phyloP scores from a whole-genome alignment of 176 grass and related monocot species.

The Miscanthus lutarioriparius region DNA sequence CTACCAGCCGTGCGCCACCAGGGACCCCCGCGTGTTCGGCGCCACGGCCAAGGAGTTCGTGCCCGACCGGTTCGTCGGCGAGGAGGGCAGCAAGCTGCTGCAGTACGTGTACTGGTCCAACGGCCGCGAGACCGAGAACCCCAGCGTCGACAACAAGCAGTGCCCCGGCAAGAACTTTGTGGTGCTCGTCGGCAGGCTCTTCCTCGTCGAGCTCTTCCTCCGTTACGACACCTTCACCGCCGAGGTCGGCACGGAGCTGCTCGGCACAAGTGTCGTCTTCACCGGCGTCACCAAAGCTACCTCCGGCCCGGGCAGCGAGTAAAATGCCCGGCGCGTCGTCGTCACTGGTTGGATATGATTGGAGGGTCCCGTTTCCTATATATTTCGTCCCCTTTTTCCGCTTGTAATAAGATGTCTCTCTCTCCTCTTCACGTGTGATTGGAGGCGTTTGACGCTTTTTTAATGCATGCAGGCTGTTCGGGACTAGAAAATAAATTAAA shows the following conservation, averaged over 20 bases:
- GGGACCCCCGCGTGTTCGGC: constrained; percentile 60
- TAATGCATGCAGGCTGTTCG: neutral
- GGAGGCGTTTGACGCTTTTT: neutral
- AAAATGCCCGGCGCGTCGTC: too few relatives aligned
- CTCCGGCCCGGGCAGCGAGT: neutral
- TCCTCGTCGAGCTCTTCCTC: constrained; percentile 68
- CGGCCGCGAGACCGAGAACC: constrained; percentile 57
- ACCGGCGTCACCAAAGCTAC: constrained; percentile 55
- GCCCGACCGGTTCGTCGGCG: constrained; percentile 64
- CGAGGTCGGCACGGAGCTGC: constrained; percentile 28
- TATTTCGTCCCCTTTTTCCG: neutral
- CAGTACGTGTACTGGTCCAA: constrained; percentile 81
- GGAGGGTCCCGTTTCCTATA: neutral
- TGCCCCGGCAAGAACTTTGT: constrained; percentile 73
- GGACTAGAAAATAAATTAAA: too few relatives aligned
- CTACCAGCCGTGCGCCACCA: constrained; percentile 64
- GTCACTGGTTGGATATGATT: neutral
- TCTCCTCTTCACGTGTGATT: neutral
- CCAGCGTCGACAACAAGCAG: constrained; percentile 62
- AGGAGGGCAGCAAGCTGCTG: constrained; percentile 60
- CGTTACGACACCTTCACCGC: constrained; percentile 74
- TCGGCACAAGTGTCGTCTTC: constrained; percentile 50
- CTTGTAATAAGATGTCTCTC: neutral
- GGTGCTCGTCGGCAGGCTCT: constrained; percentile 62
- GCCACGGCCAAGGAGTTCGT: constrained; percentile 52